Evolutionary conservation across 257 asterid genomes (phyloP).

Genomic region (Solanum okadae): DNA sequence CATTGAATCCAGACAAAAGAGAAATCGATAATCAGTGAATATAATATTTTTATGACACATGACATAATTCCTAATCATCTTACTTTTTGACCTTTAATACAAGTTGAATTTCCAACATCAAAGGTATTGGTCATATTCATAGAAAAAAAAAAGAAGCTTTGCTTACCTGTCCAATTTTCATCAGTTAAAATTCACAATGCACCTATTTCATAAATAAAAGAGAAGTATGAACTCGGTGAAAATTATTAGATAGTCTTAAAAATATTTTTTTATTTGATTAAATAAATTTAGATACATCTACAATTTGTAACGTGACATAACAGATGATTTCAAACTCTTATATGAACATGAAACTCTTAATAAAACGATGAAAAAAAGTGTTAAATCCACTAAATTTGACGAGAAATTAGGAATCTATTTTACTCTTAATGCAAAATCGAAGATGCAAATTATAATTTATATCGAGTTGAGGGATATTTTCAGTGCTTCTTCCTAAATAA

Average conservation of each 20-base stretch:
- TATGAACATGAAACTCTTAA: background rate
- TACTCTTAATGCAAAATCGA: too few relatives aligned
- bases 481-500: fast-evolving
- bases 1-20: background rate
- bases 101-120: background rate
- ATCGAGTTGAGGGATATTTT: too few relatives aligned
- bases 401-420: too few relatives aligned
- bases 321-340: too few relatives aligned
- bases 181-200: background rate
- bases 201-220: background rate
- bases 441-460: too few relatives aligned
- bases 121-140: background rate
- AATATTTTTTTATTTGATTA: too few relatives aligned
- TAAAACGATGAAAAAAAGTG: too few relatives aligned
- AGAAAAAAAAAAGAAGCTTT: background rate
- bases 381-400: too few relatives aligned
- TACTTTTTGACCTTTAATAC: background rate
- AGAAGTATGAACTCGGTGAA: background rate
- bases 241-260: too few relatives aligned
- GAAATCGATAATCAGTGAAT: background rate
- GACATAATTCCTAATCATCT: background rate
- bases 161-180: background rate
- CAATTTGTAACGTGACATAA: too few relatives aligned
- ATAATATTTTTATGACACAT: background rate
- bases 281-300: too few relatives aligned